Evolutionary conservation across 148 eudicot species (phyloP), one percentile per base, ranked within the genome.

Genomic region (Simmondsia chinensis): DNA sequence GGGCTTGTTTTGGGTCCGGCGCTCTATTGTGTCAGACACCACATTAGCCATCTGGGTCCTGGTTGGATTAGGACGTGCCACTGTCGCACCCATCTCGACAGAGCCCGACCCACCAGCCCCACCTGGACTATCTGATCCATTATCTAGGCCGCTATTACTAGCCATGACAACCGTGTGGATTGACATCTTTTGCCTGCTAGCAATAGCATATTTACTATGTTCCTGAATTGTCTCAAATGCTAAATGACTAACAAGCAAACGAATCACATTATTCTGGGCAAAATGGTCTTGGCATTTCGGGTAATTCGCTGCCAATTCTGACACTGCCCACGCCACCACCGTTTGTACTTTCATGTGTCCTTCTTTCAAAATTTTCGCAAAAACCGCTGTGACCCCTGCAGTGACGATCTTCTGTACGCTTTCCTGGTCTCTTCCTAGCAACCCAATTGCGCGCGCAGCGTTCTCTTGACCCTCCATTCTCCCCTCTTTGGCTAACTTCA

Each of bases 211-310:
- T 35, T 71, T 76, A 13, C 94, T 87, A 20, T 87, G 96, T 43
- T 87, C 96, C 15, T 72, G 70, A 16, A 87, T 82, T 1, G 96
- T 87, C 66, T 79, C 96, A 26, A 87, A 82, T 0, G 94, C 96
- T 3, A 87, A 61, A 56, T 87, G 94, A 31, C 94, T 67, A 2
- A 82, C 88, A 2, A 87, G 71, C 35, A 87, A 48, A 27, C 96
- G 56, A 29, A 82, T 80, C 0, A 56, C 72, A 37, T 87, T 79
- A 26, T 76, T 73, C 59, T 87, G 94, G 0, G 71, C 73, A 34
- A 87, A 82, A 59, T 79, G 94, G 47, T 87, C 94, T 12, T 87
- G 94, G 2, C 94, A 82, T 59, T 87, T 82, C 0, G 82, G 82
- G 20, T 74, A 64, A 39, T 70, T 63, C 0, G 80, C 82, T 0